phyloP scores from a whole-genome alignment of 352 stramenopile genomes.

The Nothophytophthora sp. region DNA sequence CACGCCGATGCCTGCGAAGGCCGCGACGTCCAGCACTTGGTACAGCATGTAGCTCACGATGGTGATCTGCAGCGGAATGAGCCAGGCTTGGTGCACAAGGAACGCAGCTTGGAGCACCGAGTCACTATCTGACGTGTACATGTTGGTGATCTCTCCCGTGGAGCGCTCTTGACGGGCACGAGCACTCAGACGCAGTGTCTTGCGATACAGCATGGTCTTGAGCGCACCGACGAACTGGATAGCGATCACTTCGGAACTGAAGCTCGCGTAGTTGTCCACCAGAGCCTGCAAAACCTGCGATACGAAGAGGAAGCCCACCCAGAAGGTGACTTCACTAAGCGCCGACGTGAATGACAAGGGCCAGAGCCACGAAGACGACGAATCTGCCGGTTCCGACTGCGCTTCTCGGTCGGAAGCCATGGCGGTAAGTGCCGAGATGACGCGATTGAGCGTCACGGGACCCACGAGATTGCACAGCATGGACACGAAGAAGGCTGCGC shows the following conservation, averaged over 20 bases:
- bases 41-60: conserved; percentile 43
- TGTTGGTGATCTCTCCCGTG: conserved; percentile 36
- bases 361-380: too few relatives aligned
- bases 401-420: too few relatives aligned
- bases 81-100: conserved; percentile 47
- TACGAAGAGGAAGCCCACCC: conserved; percentile 37
- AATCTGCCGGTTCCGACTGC: too few relatives aligned
- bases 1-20: conserved; percentile 44
- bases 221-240: conserved; percentile 27
- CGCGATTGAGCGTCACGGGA: too few relatives aligned
- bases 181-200: conserved; percentile 26
- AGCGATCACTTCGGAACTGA: conserved; percentile 25
- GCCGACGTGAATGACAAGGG: too few relatives aligned
- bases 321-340: too few relatives aligned
- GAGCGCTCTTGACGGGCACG: conserved; percentile 8
- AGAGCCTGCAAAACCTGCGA: conserved; percentile 35
- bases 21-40: conserved; percentile 24
- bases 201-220: conserved; percentile 40
- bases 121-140: conserved; percentile 38
- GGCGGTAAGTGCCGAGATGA: too few relatives aligned
- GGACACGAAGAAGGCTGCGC: too few relatives aligned
- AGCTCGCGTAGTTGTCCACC: conserved; percentile 21
- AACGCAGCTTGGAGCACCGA: conserved; percentile 31
- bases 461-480: too few relatives aligned
- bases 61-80: conserved; percentile 40